Conservation (phyloP, 2,329 filamentous ascomycete species). For the Fusarium pseudonygamai region DNA sequence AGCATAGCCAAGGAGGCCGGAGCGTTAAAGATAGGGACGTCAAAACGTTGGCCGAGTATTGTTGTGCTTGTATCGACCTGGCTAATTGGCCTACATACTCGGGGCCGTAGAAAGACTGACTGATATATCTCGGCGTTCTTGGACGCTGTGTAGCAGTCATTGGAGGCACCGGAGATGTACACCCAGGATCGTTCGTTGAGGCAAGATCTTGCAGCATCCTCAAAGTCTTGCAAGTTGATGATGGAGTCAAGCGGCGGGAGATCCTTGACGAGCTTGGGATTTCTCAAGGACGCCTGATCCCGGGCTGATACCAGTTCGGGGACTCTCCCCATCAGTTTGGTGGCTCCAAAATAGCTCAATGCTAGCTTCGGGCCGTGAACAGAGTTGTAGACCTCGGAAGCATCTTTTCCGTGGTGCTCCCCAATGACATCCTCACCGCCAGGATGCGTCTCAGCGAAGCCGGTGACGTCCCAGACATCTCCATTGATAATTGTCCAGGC, state of each 20-base stretch:
- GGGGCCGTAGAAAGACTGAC: not conserved
- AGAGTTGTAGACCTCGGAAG: not conserved
- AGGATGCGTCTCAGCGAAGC: not conserved
- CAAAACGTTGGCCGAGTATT: not conserved
- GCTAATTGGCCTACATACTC: not conserved
- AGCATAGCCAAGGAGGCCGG: not conserved
- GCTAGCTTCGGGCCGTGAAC: not conserved
- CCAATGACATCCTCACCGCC: not conserved
- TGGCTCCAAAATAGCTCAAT: not conserved
- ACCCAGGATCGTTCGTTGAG: not conserved
- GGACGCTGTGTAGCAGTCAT: not conserved
- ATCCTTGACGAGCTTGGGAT: not conserved
- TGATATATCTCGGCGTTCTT: not conserved
- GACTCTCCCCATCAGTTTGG: not conserved
- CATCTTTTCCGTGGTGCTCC: not conserved
- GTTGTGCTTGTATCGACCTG: not conserved
- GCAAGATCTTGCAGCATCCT: not conserved
- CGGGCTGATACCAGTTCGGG: not conserved
- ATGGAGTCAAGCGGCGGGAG: accelerated
- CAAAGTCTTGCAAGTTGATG: not conserved
- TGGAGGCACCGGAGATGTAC: not conserved
- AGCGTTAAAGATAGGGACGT: not conserved
- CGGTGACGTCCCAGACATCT: not conserved
- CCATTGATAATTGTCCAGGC: not conserved
- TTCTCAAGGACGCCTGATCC: not conserved